Base-by-base conservation (phyloP, 352 stramenopile genomes). In the Phytophthora sojae region DNA sequence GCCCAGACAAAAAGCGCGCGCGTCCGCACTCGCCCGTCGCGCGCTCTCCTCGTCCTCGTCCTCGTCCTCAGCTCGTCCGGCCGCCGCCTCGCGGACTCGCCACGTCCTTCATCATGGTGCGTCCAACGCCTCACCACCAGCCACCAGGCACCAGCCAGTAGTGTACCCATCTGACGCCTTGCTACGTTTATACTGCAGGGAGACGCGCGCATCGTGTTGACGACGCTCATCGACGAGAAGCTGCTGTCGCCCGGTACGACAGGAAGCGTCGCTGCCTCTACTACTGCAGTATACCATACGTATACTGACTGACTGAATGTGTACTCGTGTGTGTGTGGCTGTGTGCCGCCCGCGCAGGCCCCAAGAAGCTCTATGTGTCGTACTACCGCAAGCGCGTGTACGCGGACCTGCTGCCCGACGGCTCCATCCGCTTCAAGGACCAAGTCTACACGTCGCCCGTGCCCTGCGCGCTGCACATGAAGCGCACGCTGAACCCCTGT, bases 301-400 rank as follows among this genome's bases (percentile, higher is more conserved):
- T 42, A 15, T 42, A 12, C 35, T 42, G 2, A 42, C 11, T 17
- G 15, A 4, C 35, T 42, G 35, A 14, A 12, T 17, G 9, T 42
- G 12, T 12, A 12, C 6, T 12, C 32, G 32, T 39, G 32, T 39
- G n/a, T n/a, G n/a, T n/a, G n/a, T n/a, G n/a, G n/a, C n/a, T n/a
- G n/a, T n/a, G n/a, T n/a, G n/a, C n/a, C n/a, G n/a, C n/a, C n/a
- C n/a, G 32, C 35, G 9, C 35, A 90, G 83, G 86, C 9, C 50
- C 71, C 56, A 91, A 91, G 77, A 90, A 89, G 65, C 80, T 94
- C 50, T 94, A 88, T 61, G 82, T 94, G 71, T 93, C 83, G 37
- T 94, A 94, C 75, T 94, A 94, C 67, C 86, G 86, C 49, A 90
- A 91, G 63, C 84, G 85, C 59, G 80, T 92, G 56, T 93, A 90